A percentile compares a stretch with the other conserved stretches of the same genome.
phyloP scores from a whole-genome alignment of 306 rosid species.

The Spatholobus suberectus region DNA sequence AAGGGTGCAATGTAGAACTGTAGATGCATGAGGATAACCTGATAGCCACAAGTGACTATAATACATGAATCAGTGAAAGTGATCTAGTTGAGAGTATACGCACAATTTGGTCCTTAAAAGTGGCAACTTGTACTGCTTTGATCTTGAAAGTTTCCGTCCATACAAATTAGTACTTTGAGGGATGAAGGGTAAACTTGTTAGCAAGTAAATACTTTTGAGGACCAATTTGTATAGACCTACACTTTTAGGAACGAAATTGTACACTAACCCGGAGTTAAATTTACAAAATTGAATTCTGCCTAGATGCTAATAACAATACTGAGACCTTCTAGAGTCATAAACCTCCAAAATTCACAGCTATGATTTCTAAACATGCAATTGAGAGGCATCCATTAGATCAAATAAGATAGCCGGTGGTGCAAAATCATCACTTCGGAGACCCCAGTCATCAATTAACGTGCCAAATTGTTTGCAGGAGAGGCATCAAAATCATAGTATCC shows the following conservation, averaged over 20 bases:
- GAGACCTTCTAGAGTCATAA: constrained; percentile 9
- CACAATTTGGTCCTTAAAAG: too few relatives aligned
- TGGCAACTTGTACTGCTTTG: background rate
- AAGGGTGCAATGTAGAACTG: background rate
- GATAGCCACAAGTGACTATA: constrained; percentile 6
- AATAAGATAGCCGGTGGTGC: background rate
- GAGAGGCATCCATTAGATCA: constrained; percentile 20
- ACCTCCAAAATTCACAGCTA: constrained; percentile 22
- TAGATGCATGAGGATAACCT: background rate
- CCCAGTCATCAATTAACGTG: background rate
- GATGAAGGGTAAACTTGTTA: background rate
- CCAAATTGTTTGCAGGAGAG: background rate
- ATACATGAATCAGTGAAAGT: background rate
- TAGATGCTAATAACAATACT: background rate
- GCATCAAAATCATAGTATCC: background rate
- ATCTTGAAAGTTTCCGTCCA: background rate
- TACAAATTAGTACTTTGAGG: background rate
- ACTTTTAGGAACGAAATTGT: background rate
- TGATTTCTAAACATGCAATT: background rate
- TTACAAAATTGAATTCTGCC: background rate
- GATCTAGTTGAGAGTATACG: too few relatives aligned
- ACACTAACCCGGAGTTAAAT: background rate
- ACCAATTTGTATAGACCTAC: background rate
- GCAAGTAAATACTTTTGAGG: background rate
- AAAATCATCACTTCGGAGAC: background rate